Conservation (phyloP, 1,139 yeast genomes). For the Zygosaccharomyces sapae region DNA sequence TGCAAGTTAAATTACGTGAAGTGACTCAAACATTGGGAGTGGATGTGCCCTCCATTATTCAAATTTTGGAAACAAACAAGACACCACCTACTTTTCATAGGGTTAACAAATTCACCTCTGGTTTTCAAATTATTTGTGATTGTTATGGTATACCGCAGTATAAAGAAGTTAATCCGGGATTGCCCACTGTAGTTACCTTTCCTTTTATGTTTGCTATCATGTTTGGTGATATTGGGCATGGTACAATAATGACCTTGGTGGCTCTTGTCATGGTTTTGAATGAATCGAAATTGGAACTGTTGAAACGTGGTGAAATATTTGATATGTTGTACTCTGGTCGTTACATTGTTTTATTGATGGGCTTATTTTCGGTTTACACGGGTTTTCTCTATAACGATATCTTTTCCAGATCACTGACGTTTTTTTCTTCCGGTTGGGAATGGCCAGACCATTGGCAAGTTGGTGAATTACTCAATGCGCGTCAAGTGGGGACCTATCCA, state of each 20-base stretch:
- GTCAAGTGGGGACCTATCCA: conserved; percentile 63
- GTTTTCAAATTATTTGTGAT: conserved; percentile 89
- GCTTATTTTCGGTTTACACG: conserved; percentile 85
- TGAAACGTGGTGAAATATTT: conserved; percentile 85
- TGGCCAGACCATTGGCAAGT: conserved; percentile 73
- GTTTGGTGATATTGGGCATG: conserved; percentile 99
- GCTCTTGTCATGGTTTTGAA: conserved; percentile 66
- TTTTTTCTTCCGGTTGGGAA: conserved; percentile 85
- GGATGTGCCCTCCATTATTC: conserved; percentile 63
- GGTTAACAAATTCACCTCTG: conserved; percentile 86
- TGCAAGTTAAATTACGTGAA: conserved; percentile 56
- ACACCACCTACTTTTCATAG: conserved; percentile 92
- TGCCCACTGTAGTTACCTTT: conserved; percentile 90
- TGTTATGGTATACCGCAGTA: conserved; percentile 94
- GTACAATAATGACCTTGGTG: conserved; percentile 69
- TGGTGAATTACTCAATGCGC: conserved; percentile 62
- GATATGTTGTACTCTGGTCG: conserved; percentile 96
- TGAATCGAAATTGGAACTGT: conserved; percentile 59
- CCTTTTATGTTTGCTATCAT: conserved; percentile 98
- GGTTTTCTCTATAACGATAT: conserved; percentile 91
- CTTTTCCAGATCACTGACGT: conserved; percentile 82
- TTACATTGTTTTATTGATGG: conserved; percentile 86
- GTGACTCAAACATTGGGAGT: conserved; percentile 49
- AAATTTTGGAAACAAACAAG: conserved; percentile 72
- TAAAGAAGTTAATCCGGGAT: conserved; percentile 93